These are phyloP conservation scores for Podospora appendiculata DNA, from an alignment of 495 filamentous ascomycete species.

Conservation along the genomic window DNA sequence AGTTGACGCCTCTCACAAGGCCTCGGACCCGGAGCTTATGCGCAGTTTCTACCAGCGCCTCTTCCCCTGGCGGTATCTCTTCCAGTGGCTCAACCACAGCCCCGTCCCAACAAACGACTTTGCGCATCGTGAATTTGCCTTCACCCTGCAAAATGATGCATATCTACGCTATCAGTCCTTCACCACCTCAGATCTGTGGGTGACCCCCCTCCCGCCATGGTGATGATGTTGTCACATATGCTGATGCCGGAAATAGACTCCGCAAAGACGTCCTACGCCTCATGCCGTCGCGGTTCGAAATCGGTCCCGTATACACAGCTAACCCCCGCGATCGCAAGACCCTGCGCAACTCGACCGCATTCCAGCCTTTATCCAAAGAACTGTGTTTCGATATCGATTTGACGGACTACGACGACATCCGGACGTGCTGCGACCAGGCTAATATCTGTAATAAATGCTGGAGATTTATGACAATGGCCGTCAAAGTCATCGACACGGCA, in stretches of 20 bases:
- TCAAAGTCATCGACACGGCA: conserved; percentile 83
- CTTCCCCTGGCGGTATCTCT: conserved; percentile 90
- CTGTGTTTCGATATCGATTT: conserved; percentile 98
- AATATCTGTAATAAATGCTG: conserved; percentile 93
- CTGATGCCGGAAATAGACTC: conserved; percentile 45
- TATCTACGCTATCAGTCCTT: conserved; percentile 93
- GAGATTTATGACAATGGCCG: conserved; percentile 94
- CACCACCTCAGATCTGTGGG: conserved; percentile 72
- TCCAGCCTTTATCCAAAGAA: conserved; percentile 78
- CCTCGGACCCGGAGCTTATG: conserved; percentile 74
- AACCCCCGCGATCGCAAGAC: conserved; percentile 93
- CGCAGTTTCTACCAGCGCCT: conserved; percentile 89
- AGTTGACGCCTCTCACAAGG: conserved; percentile 9
- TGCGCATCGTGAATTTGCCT: conserved; percentile 86
- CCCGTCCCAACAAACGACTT: conserved; percentile 81
- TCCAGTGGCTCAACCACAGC: conserved; percentile 97
- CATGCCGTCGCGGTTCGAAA: conserved; percentile 93
- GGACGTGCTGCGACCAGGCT: conserved; percentile 88
- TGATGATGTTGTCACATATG: neutral
- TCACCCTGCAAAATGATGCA: conserved; percentile 81
- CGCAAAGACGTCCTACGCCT: conserved; percentile 82
- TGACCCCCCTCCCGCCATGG: neutral
- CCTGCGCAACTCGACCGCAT: conserved; percentile 62
- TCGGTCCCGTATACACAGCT: conserved; percentile 87
- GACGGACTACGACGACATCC: conserved; percentile 95